phyloP scores from a whole-genome alignment of 768 basidiomycete species.

The Neoboletus magnificus region DNA sequence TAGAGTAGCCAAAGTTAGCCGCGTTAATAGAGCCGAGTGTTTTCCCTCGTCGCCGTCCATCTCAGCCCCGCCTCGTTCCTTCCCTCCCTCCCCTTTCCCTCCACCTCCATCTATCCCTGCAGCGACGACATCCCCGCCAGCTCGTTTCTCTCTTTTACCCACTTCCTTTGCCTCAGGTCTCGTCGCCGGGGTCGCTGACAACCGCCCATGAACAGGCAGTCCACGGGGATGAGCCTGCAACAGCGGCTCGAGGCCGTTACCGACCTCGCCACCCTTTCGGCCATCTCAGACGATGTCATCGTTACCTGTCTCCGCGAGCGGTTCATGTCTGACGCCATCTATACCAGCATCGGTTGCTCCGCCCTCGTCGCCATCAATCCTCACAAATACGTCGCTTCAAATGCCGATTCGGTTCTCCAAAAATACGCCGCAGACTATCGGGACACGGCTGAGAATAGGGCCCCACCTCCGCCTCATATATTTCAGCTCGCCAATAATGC shows the following conservation, averaged over 20 bases:
- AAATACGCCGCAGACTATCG: conserved; percentile 87
- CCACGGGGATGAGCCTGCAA: conserved; percentile 46
- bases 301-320: conserved; percentile 83
- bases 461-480: conserved; percentile 75
- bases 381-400: conserved; percentile 82
- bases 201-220: conserved; percentile 40
- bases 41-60: conserved; percentile 22
- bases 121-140: background rate
- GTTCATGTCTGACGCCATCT: conserved; percentile 80
- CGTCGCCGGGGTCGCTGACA: background rate
- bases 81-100: conserved; percentile 11
- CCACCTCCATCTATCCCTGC: conserved; percentile 1
- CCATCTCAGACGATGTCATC: conserved; percentile 79
- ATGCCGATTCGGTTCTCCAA: conserved; percentile 79
- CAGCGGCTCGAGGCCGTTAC: conserved; percentile 69
- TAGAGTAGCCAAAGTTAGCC: conserved; percentile 23
- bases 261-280: conserved; percentile 65
- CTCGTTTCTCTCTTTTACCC: background rate
- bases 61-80: conserved; percentile 19
- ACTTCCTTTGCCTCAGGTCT: background rate
- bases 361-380: conserved; percentile 87
- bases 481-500: conserved; percentile 89
- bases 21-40: conserved; percentile 17
- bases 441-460: conserved; percentile 62
- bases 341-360: conserved; percentile 69